Conservation (phyloP, 495 filamentous ascomycete species). For the Glutinoglossum americanum region DNA sequence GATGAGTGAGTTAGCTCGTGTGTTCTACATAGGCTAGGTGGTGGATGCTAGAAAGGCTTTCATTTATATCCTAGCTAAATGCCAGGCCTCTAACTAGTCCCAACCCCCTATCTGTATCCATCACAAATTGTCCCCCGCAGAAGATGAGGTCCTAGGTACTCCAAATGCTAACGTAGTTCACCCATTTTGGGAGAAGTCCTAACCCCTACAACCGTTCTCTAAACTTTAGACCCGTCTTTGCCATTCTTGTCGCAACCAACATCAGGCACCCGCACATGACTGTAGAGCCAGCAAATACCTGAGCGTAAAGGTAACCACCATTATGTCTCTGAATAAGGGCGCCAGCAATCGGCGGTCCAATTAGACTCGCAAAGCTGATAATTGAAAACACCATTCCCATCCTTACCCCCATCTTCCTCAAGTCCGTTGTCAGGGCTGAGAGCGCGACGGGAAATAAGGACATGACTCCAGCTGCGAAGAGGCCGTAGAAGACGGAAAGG, state of each 20-base stretch:
- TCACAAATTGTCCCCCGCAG: no score
- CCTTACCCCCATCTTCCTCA: slow-evolving; percentile 43
- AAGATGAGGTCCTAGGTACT: no score
- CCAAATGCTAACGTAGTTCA: no score
- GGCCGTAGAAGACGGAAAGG: slow-evolving; percentile 39
- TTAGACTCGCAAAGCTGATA: slow-evolving; percentile 46
- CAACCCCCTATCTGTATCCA: no score
- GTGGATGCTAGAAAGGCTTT: no score
- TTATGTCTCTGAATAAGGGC: slow-evolving; percentile 27
- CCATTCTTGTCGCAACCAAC: slow-evolving; percentile 25
- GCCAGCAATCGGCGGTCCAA: slow-evolving; percentile 56
- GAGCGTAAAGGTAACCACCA: slow-evolving; percentile 34
- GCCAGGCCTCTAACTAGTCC: no score
- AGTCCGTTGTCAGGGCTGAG: slow-evolving; percentile 38
- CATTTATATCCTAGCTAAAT: no score
- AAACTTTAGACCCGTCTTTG: slow-evolving; percentile 13
- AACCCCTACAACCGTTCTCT: no score
- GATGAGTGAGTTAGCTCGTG: no score
- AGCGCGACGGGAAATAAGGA: slow-evolving; percentile 39
- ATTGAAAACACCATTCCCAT: slow-evolving; percentile 72
- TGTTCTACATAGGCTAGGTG: no score
- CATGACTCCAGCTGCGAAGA: slow-evolving; percentile 44
- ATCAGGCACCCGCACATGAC: slow-evolving; percentile 20
- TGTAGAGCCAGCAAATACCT: slow-evolving; percentile 30
- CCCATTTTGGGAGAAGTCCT: no score